Evolutionary conservation across 768 basidiomycete species (phyloP).

Genomic region (Lentinula aciculospora): DNA sequence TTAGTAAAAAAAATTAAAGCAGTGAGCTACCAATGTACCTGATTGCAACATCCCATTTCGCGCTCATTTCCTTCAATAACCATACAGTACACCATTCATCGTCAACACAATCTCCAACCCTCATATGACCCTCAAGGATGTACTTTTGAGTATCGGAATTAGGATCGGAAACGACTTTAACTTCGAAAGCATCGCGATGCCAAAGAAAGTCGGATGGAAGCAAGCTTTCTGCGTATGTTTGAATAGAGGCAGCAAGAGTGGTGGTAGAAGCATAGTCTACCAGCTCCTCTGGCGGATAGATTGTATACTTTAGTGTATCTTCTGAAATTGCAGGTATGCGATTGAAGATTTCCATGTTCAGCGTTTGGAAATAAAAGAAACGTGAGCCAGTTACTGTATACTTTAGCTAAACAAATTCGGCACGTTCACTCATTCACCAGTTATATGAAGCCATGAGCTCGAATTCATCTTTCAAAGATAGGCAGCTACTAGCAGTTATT

Average conservation of each 20-base stretch:
- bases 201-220: constrained; percentile 62
- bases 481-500: constrained; percentile 89
- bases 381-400: no score
- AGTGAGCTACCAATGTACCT: constrained; percentile 43
- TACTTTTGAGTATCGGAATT: constrained; percentile 37
- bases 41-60: constrained; percentile 74
- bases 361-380: no score
- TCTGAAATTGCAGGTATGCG: constrained; percentile 75
- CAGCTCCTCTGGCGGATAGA: constrained; percentile 54
- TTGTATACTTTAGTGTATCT: constrained; percentile 74
- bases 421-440: constrained; percentile 11
- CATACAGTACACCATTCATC: constrained; percentile 97
- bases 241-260: constrained; percentile 65
- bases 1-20: background rate
- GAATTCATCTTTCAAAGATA: constrained; percentile 63
- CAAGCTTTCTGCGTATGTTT: constrained; percentile 43
- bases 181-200: constrained; percentile 81
- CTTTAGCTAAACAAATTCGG: background rate
- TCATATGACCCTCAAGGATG: constrained; percentile 76
- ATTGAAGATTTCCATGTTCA: constrained; percentile 63
- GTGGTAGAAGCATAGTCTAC: constrained; percentile 57
- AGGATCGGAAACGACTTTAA: constrained; percentile 54
- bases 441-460: constrained; percentile 35
- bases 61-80: constrained; percentile 73
- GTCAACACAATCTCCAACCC: constrained; percentile 95